These are phyloP conservation scores for Eucalyptus pumila DNA, from an alignment of 345 rosid genomes.

Conservation along the genomic window DNA sequence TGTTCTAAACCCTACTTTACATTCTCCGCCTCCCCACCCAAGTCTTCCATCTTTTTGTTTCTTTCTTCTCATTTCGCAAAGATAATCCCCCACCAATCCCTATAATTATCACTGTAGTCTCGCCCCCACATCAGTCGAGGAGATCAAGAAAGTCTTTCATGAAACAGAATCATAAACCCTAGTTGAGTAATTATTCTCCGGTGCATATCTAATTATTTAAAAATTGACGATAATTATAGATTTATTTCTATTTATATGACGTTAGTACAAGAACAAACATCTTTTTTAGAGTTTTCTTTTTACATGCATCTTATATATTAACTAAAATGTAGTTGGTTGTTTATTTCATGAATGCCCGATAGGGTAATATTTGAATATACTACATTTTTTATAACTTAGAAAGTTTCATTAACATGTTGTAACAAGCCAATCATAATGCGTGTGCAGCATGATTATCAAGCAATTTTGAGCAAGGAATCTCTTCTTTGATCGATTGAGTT, in stretches of 20 bases:
- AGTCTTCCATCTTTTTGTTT: neutral
- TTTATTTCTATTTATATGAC: neutral
- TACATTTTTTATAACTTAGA: neutral
- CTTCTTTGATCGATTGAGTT: neutral
- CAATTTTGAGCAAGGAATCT: neutral
- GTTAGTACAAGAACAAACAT: neutral
- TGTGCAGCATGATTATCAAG: neutral
- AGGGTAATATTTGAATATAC: neutral
- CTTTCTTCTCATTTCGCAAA: neutral
- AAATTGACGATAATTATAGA: neutral
- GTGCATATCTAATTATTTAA: neutral
- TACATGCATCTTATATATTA: neutral
- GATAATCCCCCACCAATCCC: neutral
- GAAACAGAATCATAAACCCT: neutral
- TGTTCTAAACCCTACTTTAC: neutral
- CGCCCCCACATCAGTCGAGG: neutral
- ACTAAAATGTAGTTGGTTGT: neutral
- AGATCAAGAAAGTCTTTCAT: neutral
- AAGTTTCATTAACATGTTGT: neutral
- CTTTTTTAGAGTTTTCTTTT: neutral
- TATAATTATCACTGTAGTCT: neutral
- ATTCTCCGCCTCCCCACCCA: neutral
- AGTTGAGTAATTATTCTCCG: neutral
- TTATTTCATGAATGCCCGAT: neutral
- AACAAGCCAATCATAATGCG: neutral